These are phyloP conservation scores for Plectosphaerella sp. DNA, from an alignment of 2,329 filamentous ascomycete species.

Conservation along the genomic window DNA sequence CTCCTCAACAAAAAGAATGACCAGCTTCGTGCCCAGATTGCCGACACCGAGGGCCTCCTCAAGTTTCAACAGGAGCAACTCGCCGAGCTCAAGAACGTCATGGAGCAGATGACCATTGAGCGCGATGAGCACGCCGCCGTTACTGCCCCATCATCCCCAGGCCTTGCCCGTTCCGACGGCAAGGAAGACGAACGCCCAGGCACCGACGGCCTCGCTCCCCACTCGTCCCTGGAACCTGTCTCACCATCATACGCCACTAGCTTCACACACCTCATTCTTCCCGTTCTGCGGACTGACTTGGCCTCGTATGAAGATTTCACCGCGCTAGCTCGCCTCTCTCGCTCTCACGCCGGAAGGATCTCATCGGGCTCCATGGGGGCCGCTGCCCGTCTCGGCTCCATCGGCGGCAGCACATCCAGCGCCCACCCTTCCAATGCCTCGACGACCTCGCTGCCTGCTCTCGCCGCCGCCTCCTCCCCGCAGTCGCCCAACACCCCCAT, in stretches of 20 bases:
- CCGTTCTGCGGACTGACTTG: slow-evolving; percentile 78
- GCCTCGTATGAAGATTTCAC: slow-evolving; percentile 81
- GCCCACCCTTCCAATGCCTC: slow-evolving; percentile 54
- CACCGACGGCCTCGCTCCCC: slow-evolving; percentile 27
- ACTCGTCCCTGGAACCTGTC: slow-evolving; percentile 32
- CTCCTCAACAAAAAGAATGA: slow-evolving; percentile 79
- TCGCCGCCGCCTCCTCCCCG: slow-evolving; percentile 44
- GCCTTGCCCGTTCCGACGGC: slow-evolving; percentile 63
- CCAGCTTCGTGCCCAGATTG: slow-evolving; percentile 77
- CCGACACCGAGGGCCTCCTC: slow-evolving; percentile 80
- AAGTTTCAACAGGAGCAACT: slow-evolving; percentile 91
- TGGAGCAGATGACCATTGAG: slow-evolving; percentile 78
- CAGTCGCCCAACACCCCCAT: slow-evolving; percentile 55
- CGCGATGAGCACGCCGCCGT: slow-evolving; percentile 67
- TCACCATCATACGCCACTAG: slow-evolving; percentile 59
- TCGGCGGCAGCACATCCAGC: slow-evolving; percentile 42
- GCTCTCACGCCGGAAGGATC: slow-evolving; percentile 54
- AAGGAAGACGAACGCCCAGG: slow-evolving; percentile 39
- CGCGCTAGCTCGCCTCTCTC: slow-evolving; percentile 66
- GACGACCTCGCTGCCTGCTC: slow-evolving; percentile 50
- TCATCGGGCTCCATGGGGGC: slow-evolving; percentile 61
- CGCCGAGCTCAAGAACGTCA: slow-evolving; percentile 82
- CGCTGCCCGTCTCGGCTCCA: slow-evolving; percentile 38
- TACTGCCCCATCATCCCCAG: slow-evolving; percentile 78
- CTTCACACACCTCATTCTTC: slow-evolving; percentile 78